phyloP scores from a whole-genome alignment of 495 filamentous ascomycete genomes.

The Extremus antarcticus region DNA sequence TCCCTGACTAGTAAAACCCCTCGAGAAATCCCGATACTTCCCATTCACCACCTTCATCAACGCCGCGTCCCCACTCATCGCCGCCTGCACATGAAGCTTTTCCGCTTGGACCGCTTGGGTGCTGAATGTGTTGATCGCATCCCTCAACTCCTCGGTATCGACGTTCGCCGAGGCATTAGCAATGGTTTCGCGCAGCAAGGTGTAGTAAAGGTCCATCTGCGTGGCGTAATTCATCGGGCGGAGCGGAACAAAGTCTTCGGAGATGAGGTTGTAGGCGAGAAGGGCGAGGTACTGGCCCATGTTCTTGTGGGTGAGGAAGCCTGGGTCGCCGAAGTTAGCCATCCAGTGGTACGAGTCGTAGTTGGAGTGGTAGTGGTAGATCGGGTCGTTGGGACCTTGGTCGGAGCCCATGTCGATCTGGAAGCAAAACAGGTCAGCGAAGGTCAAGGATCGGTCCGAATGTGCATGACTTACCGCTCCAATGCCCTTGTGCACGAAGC shows the following conservation, averaged over 20 bases:
- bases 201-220: constrained; percentile 21
- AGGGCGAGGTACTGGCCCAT: constrained; percentile 28
- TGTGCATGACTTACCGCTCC: neutral
- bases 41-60: constrained; percentile 20
- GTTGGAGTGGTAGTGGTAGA: constrained; percentile 30
- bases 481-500: constrained; percentile 26
- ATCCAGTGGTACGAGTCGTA: constrained; percentile 30
- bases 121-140: constrained; percentile 14
- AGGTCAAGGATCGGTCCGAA: neutral
- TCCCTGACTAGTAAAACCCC: constrained; percentile 25
- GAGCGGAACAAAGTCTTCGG: constrained; percentile 27
- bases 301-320: constrained; percentile 21
- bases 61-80: constrained; percentile 12
- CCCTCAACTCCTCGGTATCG: constrained; percentile 7
- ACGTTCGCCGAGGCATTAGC: neutral
- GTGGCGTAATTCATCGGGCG: constrained; percentile 24
- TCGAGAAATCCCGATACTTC: constrained; percentile 24
- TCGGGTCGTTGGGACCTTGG: constrained; percentile 14
- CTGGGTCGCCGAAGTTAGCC: constrained; percentile 26
- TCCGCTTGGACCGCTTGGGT: neutral
- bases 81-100: neutral
- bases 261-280: constrained; percentile 30
- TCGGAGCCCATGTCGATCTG: constrained; percentile 23
- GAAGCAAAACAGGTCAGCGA: neutral
- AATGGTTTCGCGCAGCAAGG: constrained; percentile 9